A percentile compares a stretch with the other conserved stretches of the same genome.
Conservation (phyloP, 768 basidiomycete genomes). For the Cubamyces lactineus region DNA sequence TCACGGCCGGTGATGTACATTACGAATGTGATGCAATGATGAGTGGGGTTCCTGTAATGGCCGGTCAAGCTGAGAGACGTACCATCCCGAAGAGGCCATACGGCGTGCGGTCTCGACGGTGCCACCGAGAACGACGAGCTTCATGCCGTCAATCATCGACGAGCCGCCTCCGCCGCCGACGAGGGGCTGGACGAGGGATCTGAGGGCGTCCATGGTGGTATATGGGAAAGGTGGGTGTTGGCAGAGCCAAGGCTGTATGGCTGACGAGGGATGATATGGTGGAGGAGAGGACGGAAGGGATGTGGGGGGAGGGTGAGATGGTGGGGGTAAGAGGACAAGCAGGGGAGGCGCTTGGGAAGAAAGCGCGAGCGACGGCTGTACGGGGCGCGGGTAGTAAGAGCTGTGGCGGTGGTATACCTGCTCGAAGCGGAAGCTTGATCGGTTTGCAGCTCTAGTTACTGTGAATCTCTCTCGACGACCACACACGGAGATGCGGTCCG, state of each 20-base stretch:
- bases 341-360: slow-evolving; percentile 25
- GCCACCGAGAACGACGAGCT: slow-evolving; percentile 86
- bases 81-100: slow-evolving; percentile 84
- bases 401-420: slow-evolving; percentile 22
- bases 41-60: background rate
- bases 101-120: slow-evolving; percentile 86
- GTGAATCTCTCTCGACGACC: background rate
- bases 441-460: background rate
- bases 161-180: slow-evolving; percentile 74
- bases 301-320: slow-evolving; percentile 19
- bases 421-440: slow-evolving; percentile 9
- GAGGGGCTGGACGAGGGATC: slow-evolving; percentile 80
- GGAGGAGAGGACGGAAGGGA: slow-evolving; percentile 30
- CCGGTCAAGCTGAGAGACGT: slow-evolving; percentile 28
- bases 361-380: slow-evolving; percentile 18
- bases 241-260: slow-evolving; percentile 45
- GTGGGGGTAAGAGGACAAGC: slow-evolving; percentile 31
- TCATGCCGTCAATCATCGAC: slow-evolving; percentile 86
- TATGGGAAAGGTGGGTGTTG: slow-evolving; percentile 25
- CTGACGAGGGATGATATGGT: slow-evolving; percentile 29
- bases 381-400: slow-evolving; percentile 16
- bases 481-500: background rate
- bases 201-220: slow-evolving; percentile 73
- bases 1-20: slow-evolving; percentile 10
- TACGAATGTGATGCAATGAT: slow-evolving; percentile 24